phyloP scores from a whole-genome alignment of 192 early-diverging fungal species.

The Chytriomyces sp. region DNA sequence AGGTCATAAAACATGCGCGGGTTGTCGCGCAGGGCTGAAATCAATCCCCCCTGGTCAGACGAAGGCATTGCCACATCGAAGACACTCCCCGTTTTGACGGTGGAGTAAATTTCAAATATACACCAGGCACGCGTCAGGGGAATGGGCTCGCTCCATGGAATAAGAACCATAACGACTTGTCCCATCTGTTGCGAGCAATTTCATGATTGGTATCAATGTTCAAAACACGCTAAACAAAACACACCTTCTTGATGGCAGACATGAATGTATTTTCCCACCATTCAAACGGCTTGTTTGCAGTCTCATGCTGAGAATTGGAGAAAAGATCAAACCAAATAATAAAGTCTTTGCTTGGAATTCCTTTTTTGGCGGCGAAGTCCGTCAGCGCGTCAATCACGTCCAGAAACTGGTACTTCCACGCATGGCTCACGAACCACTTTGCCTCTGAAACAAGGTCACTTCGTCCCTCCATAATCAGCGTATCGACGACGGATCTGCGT shows the following conservation, averaged over 20 bases:
- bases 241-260: conserved; percentile 5
- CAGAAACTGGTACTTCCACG: conserved; percentile 30
- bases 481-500: conserved; percentile 5
- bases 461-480: neutral
- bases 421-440: conserved; percentile 25
- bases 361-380: neutral
- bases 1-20: neutral
- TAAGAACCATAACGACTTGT: conserved; percentile 22
- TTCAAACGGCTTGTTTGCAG: neutral
- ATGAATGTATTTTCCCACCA: conserved; percentile 28
- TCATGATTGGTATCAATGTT: too few species aligned
- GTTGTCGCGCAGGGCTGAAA: neutral
- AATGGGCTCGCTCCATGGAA: conserved; percentile 30
- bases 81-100: conserved; percentile 6
- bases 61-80: conserved; percentile 22
- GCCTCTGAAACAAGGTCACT: neutral
- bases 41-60: neutral
- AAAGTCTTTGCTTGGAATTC: neutral
- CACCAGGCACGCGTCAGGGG: conserved; percentile 38
- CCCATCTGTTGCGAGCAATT: conserved; percentile 2
- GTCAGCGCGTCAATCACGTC: conserved; percentile 28
- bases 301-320: conserved; percentile 34
- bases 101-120: conserved; percentile 35
- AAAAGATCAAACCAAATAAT: conserved; percentile 38
- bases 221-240: too few species aligned